Evolutionary conservation across 148 eudicot genomes (phyloP).

Genomic region (Silene conica): DNA sequence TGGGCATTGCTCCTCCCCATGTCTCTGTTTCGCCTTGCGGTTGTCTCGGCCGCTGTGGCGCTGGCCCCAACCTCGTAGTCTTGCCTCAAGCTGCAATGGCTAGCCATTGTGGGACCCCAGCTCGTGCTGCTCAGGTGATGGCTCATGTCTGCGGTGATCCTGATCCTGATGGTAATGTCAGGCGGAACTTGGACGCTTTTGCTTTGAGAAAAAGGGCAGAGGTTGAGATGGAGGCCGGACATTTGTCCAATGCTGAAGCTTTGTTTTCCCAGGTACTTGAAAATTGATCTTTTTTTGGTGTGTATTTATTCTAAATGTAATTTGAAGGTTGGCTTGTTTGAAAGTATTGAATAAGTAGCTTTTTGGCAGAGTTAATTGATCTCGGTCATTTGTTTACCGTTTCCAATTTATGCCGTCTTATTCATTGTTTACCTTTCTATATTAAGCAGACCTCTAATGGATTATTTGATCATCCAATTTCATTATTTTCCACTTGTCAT

Average conservation of each 20-base stretch:
- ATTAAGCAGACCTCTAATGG: too few relatives aligned
- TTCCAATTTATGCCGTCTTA: too few relatives aligned
- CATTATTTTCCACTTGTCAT: too few relatives aligned
- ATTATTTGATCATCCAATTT: too few relatives aligned
- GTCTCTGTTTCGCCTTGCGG: conserved; percentile 59
- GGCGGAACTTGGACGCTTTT: conserved; percentile 57
- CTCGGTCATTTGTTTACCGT: too few relatives aligned
- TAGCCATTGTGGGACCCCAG: conserved; percentile 61
- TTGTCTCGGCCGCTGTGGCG: conserved; percentile 70
- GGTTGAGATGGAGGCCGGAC: conserved; percentile 31
- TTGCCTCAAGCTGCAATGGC: conserved; percentile 43
- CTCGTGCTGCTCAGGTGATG: conserved; percentile 40
- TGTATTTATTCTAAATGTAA: background rate
- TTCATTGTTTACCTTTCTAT: too few relatives aligned
- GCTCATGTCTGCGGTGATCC: conserved; percentile 27
- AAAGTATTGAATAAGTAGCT: too few relatives aligned
- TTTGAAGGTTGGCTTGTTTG: background rate
- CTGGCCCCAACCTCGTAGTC: conserved; percentile 70
- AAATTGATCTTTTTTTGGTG: background rate
- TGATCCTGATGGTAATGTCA: conserved; percentile 20
- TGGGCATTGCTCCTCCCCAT: conserved; percentile 59
- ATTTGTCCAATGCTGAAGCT: conserved; percentile 38
- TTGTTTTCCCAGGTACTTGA: conserved; percentile 54
- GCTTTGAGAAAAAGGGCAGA: conserved; percentile 77
- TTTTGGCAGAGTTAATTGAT: too few relatives aligned